Evolutionary conservation across 2,329 filamentous ascomycete genomes (phyloP).

Genomic region (Verticillium nonalfalfae): DNA sequence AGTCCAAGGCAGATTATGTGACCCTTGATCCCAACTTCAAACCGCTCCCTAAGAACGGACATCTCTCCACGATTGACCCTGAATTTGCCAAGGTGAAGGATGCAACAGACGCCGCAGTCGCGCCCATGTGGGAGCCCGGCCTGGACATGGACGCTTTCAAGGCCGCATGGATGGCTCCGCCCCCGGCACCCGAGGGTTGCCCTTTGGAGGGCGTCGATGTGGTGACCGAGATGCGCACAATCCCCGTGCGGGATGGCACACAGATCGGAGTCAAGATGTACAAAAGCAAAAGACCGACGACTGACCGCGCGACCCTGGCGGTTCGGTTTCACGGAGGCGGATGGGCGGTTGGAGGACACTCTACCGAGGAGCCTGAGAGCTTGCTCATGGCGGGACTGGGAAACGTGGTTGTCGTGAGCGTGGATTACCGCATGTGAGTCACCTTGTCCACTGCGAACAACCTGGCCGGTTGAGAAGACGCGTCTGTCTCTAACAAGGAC

Average conservation of each 20-base stretch:
- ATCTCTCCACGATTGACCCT: conserved; percentile 24
- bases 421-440: conserved; percentile 28
- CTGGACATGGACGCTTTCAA: conserved; percentile 22
- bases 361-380: conserved; percentile 27
- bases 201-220: conserved; percentile 27
- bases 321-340: conserved; percentile 30
- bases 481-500: not conserved
- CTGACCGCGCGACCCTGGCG: conserved; percentile 10
- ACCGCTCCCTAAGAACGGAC: conserved; percentile 26
- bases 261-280: conserved; percentile 27
- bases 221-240: conserved; percentile 17
- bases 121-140: conserved; percentile 18
- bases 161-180: conserved; percentile 15
- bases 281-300: conserved; percentile 15
- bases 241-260: conserved; percentile 24
- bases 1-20: conserved; percentile 19
- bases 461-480: not conserved
- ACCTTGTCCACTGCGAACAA: not conserved
- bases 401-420: conserved; percentile 27
- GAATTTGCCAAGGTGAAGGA: conserved; percentile 20
- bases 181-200: conserved; percentile 17
- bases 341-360: conserved; percentile 24
- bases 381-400: conserved; percentile 22
- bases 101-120: conserved; percentile 17
- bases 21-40: conserved; percentile 20